Conservation (phyloP, 371 early-diverging fungal genomes). For the Apophysomyces variabilis region DNA sequence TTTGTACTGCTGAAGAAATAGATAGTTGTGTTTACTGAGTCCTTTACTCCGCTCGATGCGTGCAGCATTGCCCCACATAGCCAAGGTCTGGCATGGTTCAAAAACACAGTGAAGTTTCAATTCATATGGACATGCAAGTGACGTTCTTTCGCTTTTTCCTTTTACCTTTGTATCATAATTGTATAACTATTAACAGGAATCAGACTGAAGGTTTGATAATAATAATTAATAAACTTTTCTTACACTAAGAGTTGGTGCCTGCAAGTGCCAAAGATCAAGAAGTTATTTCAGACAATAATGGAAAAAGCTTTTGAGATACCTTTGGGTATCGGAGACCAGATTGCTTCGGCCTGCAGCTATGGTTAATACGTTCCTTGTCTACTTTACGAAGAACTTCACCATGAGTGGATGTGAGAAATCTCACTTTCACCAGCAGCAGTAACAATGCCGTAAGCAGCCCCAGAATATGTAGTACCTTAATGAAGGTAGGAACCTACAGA, state of each 20-base stretch:
- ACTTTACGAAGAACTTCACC: slow-evolving; percentile 21
- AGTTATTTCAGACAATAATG: neutral
- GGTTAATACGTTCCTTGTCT: neutral
- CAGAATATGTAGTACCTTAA: slow-evolving; percentile 65
- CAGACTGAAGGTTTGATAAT: neutral
- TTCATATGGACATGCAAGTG: too few species aligned
- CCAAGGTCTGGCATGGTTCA: slow-evolving; percentile 27
- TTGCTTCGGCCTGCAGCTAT: slow-evolving; percentile 42
- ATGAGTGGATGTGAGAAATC: slow-evolving; percentile 33
- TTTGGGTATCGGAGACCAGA: slow-evolving; percentile 47
- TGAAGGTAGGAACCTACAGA: neutral
- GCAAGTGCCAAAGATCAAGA: neutral
- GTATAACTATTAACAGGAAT: slow-evolving; percentile 29
- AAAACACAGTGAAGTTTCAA: neutral
- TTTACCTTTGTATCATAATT: slow-evolving; percentile 32
- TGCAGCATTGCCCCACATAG: slow-evolving; percentile 50
- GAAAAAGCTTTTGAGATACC: slow-evolving; percentile 18
- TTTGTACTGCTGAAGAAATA: slow-evolving; percentile 57
- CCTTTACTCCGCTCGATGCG: slow-evolving; percentile 28
- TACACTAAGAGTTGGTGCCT: slow-evolving; percentile 54
- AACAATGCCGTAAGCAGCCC: slow-evolving; percentile 56
- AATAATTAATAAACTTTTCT: slow-evolving; percentile 14
- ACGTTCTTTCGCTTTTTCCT: neutral
- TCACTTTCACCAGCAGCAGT: slow-evolving; percentile 40
- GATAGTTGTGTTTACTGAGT: slow-evolving; percentile 21